Evolutionary conservation across 2,329 filamentous ascomycete genomes (phyloP), one percentile per base, ranked within the genome.

Genomic region (Gremmenia infestans): DNA sequence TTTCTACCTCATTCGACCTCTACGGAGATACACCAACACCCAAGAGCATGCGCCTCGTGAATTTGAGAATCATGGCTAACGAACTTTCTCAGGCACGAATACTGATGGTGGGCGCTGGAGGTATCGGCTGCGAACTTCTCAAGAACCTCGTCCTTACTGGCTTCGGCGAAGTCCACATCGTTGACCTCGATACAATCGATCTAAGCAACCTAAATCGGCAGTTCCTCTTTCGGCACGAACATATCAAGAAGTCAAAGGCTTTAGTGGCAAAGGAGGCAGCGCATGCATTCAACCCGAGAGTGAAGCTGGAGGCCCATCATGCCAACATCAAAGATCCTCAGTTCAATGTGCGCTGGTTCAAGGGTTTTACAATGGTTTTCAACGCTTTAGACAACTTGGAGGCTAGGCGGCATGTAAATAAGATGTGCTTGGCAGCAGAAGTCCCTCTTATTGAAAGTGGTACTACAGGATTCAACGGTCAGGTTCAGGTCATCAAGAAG

Each of bases 171-270:
- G 86, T 97, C 50, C 89, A 96, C 72, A 87, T 97, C 47, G 91
- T 99, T 64, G 94, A 99, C 72, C 88, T 99, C 58, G 94, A 99
- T 72, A 99, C 94, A 1, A 97, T 99, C 74, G 94, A 99, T 70
- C 81, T 99, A 22, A 96, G 91, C 75, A 99, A 99, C 70, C 81
- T 99, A 50, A 99, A 99, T 67, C 89, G 94, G 54, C 94, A 99
- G 72, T 99, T 99, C 68, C 85, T 99, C 48, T 99, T 99, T 73
- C 84, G 92, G 59, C 88, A 93, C 67, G 92, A 97, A 71, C 94
- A 99, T 69, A 97, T 99, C 74, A 97, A 97, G 74, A 96, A 96
- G 72, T 85, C 93, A 1, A 99, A 99, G 71, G 92, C 94, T 51
- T 74, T 96, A 74, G 92, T 97, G 62, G 94, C 93, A 48, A 96